Conservation (phyloP, 108 stramenopile genomes). For the Chaetoceros muelleri region DNA sequence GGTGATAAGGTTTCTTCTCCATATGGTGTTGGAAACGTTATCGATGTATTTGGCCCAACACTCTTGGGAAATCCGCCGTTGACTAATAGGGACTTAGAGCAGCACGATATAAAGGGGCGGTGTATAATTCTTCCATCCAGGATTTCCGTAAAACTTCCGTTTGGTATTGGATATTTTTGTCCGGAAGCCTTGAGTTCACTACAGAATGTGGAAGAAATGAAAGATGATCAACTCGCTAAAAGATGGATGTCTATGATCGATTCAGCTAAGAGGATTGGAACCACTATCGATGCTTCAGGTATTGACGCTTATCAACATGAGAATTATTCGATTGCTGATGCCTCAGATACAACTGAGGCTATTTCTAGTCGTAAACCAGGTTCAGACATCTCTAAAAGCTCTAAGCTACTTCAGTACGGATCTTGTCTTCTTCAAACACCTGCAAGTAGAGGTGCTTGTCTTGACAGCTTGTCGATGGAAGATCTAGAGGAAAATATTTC, state of each 20-base stretch:
- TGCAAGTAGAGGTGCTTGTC: slow-evolving; percentile 28
- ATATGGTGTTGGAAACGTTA: slow-evolving; percentile 50
- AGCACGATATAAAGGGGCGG: slow-evolving; percentile 1
- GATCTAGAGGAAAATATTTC: slow-evolving; percentile 43
- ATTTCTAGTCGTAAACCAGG: not conserved
- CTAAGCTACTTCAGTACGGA: slow-evolving; percentile 40
- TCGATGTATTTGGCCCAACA: slow-evolving; percentile 21
- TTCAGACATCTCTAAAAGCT: slow-evolving; percentile 1
- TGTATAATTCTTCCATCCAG: slow-evolving; percentile 20
- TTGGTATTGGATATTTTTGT: slow-evolving; percentile 41
- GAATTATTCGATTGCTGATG: not conserved
- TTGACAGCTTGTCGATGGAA: slow-evolving; percentile 28
- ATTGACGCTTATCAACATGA: slow-evolving; percentile 23
- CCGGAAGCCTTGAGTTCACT: slow-evolving; percentile 8
- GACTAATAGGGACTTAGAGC: not conserved
- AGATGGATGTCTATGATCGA: slow-evolving; percentile 60
- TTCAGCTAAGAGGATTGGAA: slow-evolving; percentile 29
- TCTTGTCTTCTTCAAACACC: slow-evolving; percentile 52
- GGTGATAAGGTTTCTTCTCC: slow-evolving; percentile 67
- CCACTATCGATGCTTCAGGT: slow-evolving; percentile 35
- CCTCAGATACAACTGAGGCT: not conserved
- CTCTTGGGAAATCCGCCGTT: not conserved
- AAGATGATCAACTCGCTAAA: slow-evolving; percentile 36
- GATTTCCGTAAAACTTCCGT: slow-evolving; percentile 32
- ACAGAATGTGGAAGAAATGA: slow-evolving; percentile 24